phyloP scores from a whole-genome alignment of 805 yeast species.

The Zygoascus tannicola region DNA sequence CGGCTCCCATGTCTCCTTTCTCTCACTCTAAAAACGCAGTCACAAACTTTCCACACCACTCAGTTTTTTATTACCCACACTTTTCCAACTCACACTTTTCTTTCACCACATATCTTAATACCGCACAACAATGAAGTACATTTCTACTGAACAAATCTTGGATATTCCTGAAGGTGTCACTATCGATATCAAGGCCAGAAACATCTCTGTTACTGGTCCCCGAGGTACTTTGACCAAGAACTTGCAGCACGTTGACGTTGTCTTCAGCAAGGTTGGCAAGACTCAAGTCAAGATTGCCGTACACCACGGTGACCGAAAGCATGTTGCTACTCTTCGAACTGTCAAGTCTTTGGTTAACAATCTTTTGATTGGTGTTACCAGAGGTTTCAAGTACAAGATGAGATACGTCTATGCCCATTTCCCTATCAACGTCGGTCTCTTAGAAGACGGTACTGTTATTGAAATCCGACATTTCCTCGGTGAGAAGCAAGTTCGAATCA shows the following conservation, averaged over 20 bases:
- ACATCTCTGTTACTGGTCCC: conserved; percentile 89
- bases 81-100: neutral
- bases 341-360: conserved; percentile 91
- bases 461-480: conserved; percentile 99
- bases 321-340: conserved; percentile 98
- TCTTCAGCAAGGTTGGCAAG: conserved; percentile 69
- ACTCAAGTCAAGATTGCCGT: conserved; percentile 78
- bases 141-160: conserved; percentile 76
- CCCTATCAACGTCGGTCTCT: conserved; percentile 97
- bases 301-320: conserved; percentile 99
- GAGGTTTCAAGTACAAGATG: conserved; percentile 99
- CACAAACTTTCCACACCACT: neutral
- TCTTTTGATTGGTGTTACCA: conserved; percentile 97
- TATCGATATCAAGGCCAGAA: conserved; percentile 85
- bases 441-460: conserved; percentile 68
- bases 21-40: neutral
- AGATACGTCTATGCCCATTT: conserved; percentile 99
- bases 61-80: neutral
- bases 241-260: conserved; percentile 89
- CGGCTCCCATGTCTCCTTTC: neutral
- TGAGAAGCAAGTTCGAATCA: conserved; percentile 92
- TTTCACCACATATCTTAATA: neutral
- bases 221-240: conserved; percentile 90
- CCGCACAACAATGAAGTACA: conserved; percentile 59
- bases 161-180: conserved; percentile 89